Percentiles rank a stretch among this genome's conserved stretches.
Evolutionary conservation across 805 yeast genomes (phyloP).

Genomic region (Starmerella khaoyaiensis): DNA sequence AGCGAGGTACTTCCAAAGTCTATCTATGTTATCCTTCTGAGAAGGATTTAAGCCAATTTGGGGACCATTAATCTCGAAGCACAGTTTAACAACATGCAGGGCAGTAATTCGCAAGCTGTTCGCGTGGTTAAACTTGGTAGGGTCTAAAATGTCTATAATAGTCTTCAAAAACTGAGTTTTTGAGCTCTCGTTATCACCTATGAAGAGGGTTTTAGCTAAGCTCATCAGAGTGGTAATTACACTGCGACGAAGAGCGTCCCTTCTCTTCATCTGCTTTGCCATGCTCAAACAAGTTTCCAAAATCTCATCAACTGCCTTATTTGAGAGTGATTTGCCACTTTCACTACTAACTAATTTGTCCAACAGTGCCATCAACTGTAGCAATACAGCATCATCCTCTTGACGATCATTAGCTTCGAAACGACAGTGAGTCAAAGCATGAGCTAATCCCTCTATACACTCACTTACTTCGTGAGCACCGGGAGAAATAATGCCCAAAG

Average conservation of each 20-base stretch:
- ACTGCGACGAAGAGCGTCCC: conserved; percentile 75
- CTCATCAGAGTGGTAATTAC: conserved; percentile 38
- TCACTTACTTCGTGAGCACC: conserved; percentile 42
- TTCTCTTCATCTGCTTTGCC: conserved; percentile 83
- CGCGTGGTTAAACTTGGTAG: conserved; percentile 43
- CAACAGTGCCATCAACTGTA: conserved; percentile 66
- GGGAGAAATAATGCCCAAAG: conserved; percentile 50
- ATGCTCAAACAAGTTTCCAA: conserved; percentile 81
- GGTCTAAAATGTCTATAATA: conserved; percentile 66
- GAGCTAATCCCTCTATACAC: conserved; percentile 52
- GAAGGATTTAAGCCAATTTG: conserved; percentile 37
- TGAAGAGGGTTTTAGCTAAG: conserved; percentile 16
- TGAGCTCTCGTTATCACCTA: conserved; percentile 30
- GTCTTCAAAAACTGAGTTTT: conserved; percentile 2
- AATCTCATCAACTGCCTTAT: conserved; percentile 74
- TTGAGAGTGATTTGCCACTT: conserved; percentile 54
- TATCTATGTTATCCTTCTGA: conserved; percentile 53
- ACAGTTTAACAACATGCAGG: conserved; percentile 55
- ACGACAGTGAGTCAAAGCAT: conserved; percentile 80
- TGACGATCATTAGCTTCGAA: conserved; percentile 91
- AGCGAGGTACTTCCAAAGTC: conserved; percentile 72
- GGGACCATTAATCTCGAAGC: conserved; percentile 67
- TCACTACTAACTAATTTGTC: conserved; percentile 55
- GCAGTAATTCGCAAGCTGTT: conserved; percentile 81
- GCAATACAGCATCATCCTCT: conserved; percentile 79